Base-by-base conservation (phyloP, 176 grass and related monocot genomes). In the Musa beccarii region DNA sequence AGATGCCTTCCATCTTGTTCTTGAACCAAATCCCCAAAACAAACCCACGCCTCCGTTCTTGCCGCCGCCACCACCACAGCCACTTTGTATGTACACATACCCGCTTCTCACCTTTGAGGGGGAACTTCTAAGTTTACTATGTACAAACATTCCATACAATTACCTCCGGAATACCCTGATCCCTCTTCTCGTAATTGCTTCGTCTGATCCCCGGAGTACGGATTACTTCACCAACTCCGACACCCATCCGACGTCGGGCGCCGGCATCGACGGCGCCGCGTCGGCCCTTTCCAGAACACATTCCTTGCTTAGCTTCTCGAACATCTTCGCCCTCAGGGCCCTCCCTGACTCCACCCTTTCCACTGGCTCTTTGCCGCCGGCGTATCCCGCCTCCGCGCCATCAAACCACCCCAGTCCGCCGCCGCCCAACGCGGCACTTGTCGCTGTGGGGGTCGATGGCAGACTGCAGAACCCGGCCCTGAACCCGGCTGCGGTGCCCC, bases 261-360 rank as follows among this genome's bases (percentile, higher is more conserved):
- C 10, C 20, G 64, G 11, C 64, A 9, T 15, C 64, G 55, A 12
- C 64, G 64, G 64, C 6, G 24, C 8, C 2, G 20, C 23, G 21
- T 26, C 63, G 11, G 63, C 2, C 23, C 23, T 67, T 24, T 67
- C 64, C 20, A 15, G 11, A 17, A 59, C 17, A 19, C 55, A 15
- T 17, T 59, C 55, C 55, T 59, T 59, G 55, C 55, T 59, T 17
- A 59, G 55, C 17, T 17, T 59, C 17, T 59, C 55, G 55, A 59
- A 59, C 55, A 59, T 59, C 55, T 67, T 26, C 11, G 64, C 64
- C 22, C 64, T 23, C 64, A 67, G 23, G 24, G 64, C 64, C 23
- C 64, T 67, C 22, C 64, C 64, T 11, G 64, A 67, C 64, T 67
- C 64, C 8, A 67, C 64, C 64, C 64, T 67, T n/a, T 67, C 64